These are phyloP conservation scores for Diddensiella transvaalensis DNA, from an alignment of 805 yeast species.

Conservation along the genomic window DNA sequence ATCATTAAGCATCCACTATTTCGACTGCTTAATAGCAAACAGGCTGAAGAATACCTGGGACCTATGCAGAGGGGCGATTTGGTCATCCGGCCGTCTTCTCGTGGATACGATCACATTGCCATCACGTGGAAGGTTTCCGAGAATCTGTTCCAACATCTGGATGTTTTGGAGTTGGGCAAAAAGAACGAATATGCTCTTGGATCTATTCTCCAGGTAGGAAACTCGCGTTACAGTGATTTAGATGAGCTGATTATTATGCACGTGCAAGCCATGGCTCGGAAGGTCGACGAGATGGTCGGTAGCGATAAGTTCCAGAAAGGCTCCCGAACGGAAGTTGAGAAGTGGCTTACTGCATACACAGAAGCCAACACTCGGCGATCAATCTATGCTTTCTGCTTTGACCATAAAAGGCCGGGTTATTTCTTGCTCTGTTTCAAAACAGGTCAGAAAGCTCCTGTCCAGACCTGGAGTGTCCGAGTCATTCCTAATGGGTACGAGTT, in stretches of 20 bases:
- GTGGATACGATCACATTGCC: constrained; percentile 82
- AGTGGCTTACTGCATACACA: constrained; percentile 84
- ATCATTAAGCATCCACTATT: constrained; percentile 89
- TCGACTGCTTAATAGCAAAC: constrained; percentile 73
- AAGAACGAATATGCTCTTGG: constrained; percentile 63
- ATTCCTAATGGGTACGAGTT: constrained; percentile 82
- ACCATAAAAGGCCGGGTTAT: constrained; percentile 92
- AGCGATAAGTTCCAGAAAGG: constrained; percentile 89
- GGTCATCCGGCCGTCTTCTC: constrained; percentile 91
- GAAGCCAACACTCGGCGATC: constrained; percentile 88
- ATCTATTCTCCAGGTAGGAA: constrained; percentile 59
- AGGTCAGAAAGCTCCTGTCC: constrained; percentile 43
- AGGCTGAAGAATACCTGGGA: constrained; percentile 92
- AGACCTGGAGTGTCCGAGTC: constrained; percentile 89
- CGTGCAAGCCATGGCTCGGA: constrained; percentile 75
- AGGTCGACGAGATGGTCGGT: constrained; percentile 77
- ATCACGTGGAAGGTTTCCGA: constrained; percentile 96
- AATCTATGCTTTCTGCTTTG: constrained; percentile 86
- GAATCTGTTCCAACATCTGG: constrained; percentile 85
- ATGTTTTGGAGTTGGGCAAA: constrained; percentile 71
- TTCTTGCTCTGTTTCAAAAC: constrained; percentile 83
- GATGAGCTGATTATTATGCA: constrained; percentile 91
- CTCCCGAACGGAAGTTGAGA: constrained; percentile 70
- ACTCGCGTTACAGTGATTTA: constrained; percentile 71
- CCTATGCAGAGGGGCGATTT: constrained; percentile 86